Evolutionary conservation across 2,329 filamentous ascomycete genomes (phyloP).

Genomic region (Thermochaetoides dissita): DNA sequence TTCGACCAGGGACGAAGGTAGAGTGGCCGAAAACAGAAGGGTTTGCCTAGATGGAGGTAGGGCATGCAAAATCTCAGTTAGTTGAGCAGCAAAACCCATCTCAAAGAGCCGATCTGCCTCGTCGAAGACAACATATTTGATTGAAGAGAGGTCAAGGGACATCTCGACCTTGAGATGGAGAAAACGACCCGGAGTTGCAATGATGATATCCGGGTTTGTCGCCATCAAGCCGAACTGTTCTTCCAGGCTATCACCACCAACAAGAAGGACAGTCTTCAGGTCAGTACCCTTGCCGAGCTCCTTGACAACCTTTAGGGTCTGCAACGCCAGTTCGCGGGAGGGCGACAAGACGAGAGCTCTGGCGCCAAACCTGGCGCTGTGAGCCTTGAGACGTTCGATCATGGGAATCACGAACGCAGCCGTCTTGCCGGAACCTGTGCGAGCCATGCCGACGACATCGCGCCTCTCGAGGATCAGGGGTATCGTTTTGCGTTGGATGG

Average conservation of each 20-base stretch:
- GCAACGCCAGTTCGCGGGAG: constrained; percentile 82
- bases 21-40: constrained; percentile 83
- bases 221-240: constrained; percentile 92
- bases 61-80: constrained; percentile 84
- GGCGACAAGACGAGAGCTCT: constrained; percentile 82
- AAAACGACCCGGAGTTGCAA: constrained; percentile 92
- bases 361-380: constrained; percentile 75
- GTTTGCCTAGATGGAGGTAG: constrained; percentile 77
- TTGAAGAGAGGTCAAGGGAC: constrained; percentile 76
- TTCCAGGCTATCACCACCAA: constrained; percentile 89
- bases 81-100: constrained; percentile 91
- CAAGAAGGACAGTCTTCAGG: constrained; percentile 74
- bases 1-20: constrained; percentile 88
- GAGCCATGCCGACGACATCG: constrained; percentile 97
- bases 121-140: constrained; percentile 92
- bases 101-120: constrained; percentile 95
- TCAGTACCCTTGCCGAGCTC: constrained; percentile 85
- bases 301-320: constrained; percentile 93
- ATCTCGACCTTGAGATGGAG: constrained; percentile 96
- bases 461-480: constrained; percentile 77
- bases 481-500: constrained; percentile 94
- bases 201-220: constrained; percentile 90
- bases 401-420: constrained; percentile 97
- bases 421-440: constrained; percentile 97
- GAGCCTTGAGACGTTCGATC: constrained; percentile 83